Conservation (phyloP, 2,329 filamentous ascomycete species). For the Penicillium sp. region DNA sequence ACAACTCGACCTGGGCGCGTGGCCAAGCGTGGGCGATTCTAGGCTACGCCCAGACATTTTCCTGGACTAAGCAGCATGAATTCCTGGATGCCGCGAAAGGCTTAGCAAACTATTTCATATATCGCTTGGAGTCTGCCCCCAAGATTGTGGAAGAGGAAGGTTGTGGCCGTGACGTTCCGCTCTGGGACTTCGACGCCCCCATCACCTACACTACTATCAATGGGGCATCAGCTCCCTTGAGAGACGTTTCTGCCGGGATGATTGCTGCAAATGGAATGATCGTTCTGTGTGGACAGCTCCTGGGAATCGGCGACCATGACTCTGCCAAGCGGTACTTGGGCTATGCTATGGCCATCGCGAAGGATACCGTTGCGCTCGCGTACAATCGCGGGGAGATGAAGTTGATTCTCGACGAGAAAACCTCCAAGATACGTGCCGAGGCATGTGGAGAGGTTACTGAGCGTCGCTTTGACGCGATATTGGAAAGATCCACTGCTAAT, state of each 20-base stretch:
- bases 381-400: slow-evolving; percentile 2
- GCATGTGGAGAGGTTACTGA: background rate
- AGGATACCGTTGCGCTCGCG: slow-evolving; percentile 6
- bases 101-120: slow-evolving; percentile 20
- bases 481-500: slow-evolving; percentile 38
- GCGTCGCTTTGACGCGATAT: slow-evolving; percentile 11
- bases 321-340: slow-evolving; percentile 7
- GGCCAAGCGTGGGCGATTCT: slow-evolving; percentile 29
- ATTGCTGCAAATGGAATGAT: slow-evolving; percentile 9
- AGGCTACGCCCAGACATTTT: slow-evolving; percentile 42
- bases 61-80: slow-evolving; percentile 30
- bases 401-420: background rate
- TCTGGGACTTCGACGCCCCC: slow-evolving; percentile 10
- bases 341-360: slow-evolving; percentile 5
- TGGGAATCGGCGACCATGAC: background rate
- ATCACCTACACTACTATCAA: background rate
- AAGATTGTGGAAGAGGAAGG: slow-evolving; percentile 10
- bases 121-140: slow-evolving; percentile 9
- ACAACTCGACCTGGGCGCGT: slow-evolving; percentile 25
- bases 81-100: slow-evolving; percentile 22
- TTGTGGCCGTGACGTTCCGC: slow-evolving; percentile 2
- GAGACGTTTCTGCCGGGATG: slow-evolving; percentile 7
- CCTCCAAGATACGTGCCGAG: background rate
- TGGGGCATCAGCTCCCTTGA: slow-evolving; percentile 1
- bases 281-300: slow-evolving; percentile 4